Evolutionary conservation across 306 rosid genomes (phyloP), one percentile per base, ranked within the genome.

Genomic region (Citrullus mucosospermus): DNA sequence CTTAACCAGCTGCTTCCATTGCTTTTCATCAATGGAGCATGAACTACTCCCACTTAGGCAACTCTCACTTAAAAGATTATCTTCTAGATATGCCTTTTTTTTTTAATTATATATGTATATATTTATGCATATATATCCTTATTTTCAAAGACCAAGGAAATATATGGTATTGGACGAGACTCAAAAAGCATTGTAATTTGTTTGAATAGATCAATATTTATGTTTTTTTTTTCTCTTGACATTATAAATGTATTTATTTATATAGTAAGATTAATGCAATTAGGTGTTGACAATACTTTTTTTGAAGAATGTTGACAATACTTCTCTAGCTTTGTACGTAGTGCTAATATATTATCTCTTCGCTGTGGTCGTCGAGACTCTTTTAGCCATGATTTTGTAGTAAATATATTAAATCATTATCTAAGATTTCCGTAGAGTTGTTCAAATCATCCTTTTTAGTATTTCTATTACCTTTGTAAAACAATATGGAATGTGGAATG

Each of bases 11-110:
- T 22, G 71, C 71, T 67, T 67, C 53, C 53, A 67, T n/a, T 67
- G 74, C 53, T 67, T 67, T 67, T 67, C 53, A 18, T 67, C 5
- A 67, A 67, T 67, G 74, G 74, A 67, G 74, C 43, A 67, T 67
- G 74, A 67, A 67, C 74, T 67, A 41, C 74, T 67, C 74, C 74
- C 74, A 67, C 74, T 39, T 38, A 28, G 12, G 53, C 53, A 67
- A 66, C 50, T 65, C 71, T 65, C 44, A 32, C 48, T 36, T 46
- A 38, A 10, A 67, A 39, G 8, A 39, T 67, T 67, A 67, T 67
- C 53, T 67, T 67, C 74, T 67, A 41, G 53, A 67, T 67, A 67
- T 67, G 51, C 74, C 53, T 39, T 39, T 67, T 43, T 43, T 9
- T 65, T 22, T 14, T 34, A 63, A 65, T 65, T 67, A 8, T 67